These are phyloP conservation scores for Kwoniella shivajii DNA, from an alignment of 1,284 basidiomycete species.

Conservation along the genomic window DNA sequence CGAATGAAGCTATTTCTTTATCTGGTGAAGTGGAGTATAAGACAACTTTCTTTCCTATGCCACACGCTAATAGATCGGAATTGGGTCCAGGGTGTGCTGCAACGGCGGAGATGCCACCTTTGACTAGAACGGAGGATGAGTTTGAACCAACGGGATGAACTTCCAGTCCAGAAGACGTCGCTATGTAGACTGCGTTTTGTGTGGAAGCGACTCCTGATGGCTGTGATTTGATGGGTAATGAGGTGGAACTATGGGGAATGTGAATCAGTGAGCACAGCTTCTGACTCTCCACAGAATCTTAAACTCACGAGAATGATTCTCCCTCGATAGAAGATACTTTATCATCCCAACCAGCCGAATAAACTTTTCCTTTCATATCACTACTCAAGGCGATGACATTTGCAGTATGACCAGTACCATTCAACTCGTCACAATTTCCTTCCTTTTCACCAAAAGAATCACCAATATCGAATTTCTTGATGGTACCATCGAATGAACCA, in stretches of 20 bases:
- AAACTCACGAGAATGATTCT: slow-evolving; percentile 62
- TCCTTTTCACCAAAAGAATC: slow-evolving; percentile 40
- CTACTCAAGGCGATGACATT: slow-evolving; percentile 66
- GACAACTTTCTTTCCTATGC: slow-evolving; percentile 63
- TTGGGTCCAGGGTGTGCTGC: slow-evolving; percentile 33
- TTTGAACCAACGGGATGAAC: slow-evolving; percentile 45
- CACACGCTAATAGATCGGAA: slow-evolving; percentile 45
- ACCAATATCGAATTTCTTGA: slow-evolving; percentile 62
- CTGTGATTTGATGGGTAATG: slow-evolving; percentile 61
- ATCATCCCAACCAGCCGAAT: slow-evolving; percentile 79
- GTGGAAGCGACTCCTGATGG: slow-evolving; percentile 72
- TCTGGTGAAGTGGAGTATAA: slow-evolving; percentile 51
- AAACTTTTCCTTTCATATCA: slow-evolving; percentile 60
- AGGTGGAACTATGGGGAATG: slow-evolving; percentile 36
- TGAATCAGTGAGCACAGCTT: background rate
- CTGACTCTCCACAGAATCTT: slow-evolving; percentile 1
- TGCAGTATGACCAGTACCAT: slow-evolving; percentile 70
- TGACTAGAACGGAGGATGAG: slow-evolving; percentile 8
- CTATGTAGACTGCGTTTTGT: slow-evolving; percentile 66
- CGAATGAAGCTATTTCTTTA: slow-evolving; percentile 56
- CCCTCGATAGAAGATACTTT: slow-evolving; percentile 60
- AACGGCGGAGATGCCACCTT: slow-evolving; percentile 34
- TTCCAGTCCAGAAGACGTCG: slow-evolving; percentile 68
- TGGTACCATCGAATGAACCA: slow-evolving; percentile 80
- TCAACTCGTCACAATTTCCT: slow-evolving; percentile 59